These are phyloP conservation scores for Tricholoma matsutake DNA, from an alignment of 768 basidiomycete genomes.

Conservation along the genomic window DNA sequence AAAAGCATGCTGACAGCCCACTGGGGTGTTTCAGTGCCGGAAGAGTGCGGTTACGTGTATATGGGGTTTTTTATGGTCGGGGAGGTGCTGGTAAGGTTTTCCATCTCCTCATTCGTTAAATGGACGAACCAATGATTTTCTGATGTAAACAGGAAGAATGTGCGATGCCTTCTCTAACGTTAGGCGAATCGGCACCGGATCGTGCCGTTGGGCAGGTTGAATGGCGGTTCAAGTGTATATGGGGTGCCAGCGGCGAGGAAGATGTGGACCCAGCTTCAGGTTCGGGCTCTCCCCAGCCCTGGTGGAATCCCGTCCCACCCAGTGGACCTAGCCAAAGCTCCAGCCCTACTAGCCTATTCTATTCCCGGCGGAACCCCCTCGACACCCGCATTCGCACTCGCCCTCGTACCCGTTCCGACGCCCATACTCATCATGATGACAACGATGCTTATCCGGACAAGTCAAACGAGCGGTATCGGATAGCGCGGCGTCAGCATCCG, in stretches of 20 bases:
- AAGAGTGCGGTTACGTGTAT: constrained; percentile 39
- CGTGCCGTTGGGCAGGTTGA: constrained; percentile 30
- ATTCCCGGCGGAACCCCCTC: neutral
- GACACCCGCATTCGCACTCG: neutral
- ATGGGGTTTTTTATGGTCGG: constrained; percentile 48
- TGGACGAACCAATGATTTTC: neutral
- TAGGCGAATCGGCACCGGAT: neutral
- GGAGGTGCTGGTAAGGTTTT: constrained; percentile 32
- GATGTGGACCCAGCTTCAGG: constrained; percentile 15
- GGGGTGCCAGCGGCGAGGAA: constrained; percentile 51
- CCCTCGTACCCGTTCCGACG: neutral
- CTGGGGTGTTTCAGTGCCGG: constrained; percentile 32
- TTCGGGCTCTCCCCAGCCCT: constrained; percentile 13
- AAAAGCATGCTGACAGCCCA: constrained; percentile 20
- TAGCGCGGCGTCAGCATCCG: constrained; percentile 17
- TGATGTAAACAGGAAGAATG: constrained; percentile 19
- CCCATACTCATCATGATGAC: neutral
- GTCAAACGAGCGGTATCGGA: constrained; percentile 24
- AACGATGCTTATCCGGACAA: neutral
- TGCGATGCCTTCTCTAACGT: neutral
- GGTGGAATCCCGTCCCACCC: constrained; percentile 22
- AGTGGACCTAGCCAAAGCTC: neutral
- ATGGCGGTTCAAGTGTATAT: constrained; percentile 46
- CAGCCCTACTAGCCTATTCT: neutral
- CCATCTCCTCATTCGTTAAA: neutral